Percentiles rank a stretch among this genome's conserved stretches.
These are phyloP conservation scores for Didymella pomorum DNA, from an alignment of 2,329 filamentous ascomycete species.

Conservation along the genomic window DNA sequence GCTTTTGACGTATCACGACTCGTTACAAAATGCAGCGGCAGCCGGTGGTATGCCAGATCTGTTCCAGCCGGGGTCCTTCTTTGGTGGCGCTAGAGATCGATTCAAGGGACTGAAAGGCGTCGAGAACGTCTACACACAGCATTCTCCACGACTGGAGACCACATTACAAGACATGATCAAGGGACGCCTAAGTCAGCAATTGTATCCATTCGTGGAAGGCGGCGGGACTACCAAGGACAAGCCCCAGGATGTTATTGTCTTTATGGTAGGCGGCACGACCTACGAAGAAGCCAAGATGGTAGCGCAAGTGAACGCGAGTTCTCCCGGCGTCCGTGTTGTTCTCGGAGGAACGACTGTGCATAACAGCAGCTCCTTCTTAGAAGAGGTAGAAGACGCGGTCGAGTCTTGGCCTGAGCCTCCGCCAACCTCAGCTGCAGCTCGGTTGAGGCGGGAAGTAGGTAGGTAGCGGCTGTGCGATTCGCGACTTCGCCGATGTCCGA, in stretches of 20 bases:
- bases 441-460: constrained; percentile 68
- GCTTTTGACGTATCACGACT: constrained; percentile 84
- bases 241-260: constrained; percentile 94
- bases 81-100: constrained; percentile 83
- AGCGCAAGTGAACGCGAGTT: constrained; percentile 90
- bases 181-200: constrained; percentile 81
- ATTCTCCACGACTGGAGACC: constrained; percentile 84
- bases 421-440: constrained; percentile 63
- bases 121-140: constrained; percentile 98
- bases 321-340: constrained; percentile 87
- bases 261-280: constrained; percentile 90
- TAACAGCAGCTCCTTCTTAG: constrained; percentile 86
- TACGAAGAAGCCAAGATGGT: constrained; percentile 98
- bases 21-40: constrained; percentile 76
- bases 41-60: constrained; percentile 87
- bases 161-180: constrained; percentile 95
- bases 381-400: constrained; percentile 90
- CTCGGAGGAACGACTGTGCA: constrained; percentile 88
- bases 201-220: constrained; percentile 94
- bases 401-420: constrained; percentile 78
- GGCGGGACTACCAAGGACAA: constrained; percentile 89
- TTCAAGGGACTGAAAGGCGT: constrained; percentile 97
- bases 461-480: constrained; percentile 45
- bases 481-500: not conserved
- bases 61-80: constrained; percentile 87